Base-by-base conservation (phyloP, 2,329 filamentous ascomycete species). In the Sporothrix brasiliensis region DNA sequence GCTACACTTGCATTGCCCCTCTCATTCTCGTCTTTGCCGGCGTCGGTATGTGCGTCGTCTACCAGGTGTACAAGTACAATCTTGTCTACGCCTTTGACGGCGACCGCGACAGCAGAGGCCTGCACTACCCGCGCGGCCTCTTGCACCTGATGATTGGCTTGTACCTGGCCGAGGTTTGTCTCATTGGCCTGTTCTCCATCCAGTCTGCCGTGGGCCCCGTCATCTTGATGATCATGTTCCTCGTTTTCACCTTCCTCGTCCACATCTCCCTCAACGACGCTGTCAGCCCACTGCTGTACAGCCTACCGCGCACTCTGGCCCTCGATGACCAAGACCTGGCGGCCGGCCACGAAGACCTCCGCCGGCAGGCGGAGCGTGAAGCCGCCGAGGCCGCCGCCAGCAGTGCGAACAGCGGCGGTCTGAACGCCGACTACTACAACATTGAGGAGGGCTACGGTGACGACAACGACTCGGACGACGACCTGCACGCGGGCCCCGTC, bases 11-110 rank as follows among this genome's bases (percentile, higher is more conserved):
- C 75, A 94, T 97, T 75, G 91, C 93, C 0, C 93, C 93, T 0
- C 81, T 97, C 4, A 89, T 97, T 68, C 84, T 97, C 21, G 89
- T 90, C 54, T 97, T 96, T 79, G 91, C 92, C 0, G 88, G 90
- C 1, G 82, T 94, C 52, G 93, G 91, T 47, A 86, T 97, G 73
- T 87, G 84, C 54, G 82, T 96, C 65, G 92, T 96, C 82, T 95
- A 96, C 79, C 84, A 92, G 68, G 91, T 92, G 69, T 97, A 93
- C 82, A 88, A 91, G 50, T 97, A 97, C 85, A 94, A 94, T 80
- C 80, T 97, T 68, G 83, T 97, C 27, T 97, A 92, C 78, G 91
- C 95, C 16, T 90, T 88, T 63, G 91, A 93, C 74, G 86, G 91
- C 14, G 84, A 89, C 73, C 89, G 97, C 73, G 94, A 98, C 77